Base-by-base conservation (phyloP, 306 rosid genomes). In the Pyrus bretschneideri region DNA sequence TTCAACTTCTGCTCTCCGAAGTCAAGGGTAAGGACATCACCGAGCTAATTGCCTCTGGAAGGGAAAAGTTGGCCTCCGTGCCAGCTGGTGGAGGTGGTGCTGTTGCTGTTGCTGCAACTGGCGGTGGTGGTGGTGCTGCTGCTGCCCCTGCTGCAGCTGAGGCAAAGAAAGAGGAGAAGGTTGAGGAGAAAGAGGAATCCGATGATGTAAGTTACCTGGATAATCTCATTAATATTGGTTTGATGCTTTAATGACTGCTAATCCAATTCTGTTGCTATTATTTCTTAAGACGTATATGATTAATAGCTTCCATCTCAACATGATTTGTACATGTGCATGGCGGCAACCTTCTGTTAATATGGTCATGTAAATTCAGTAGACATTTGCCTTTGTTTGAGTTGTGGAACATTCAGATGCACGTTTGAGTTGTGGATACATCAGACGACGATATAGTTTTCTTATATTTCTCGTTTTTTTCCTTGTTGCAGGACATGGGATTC, bases 401-500 rank as follows among this genome's bases (percentile, higher is more conserved):
- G 1, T 51, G 11, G 21, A 45, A 51, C 46, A 19, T 10, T 51
- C 11, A 0, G 14, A 18, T 19, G 23, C 42, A 1, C 3, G 1
- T 31, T 61, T 25, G 25, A 23, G 25, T 23, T 23, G 25, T 23
- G 25, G 25, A 25, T 25, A 25, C 25, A 25, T 25, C 12, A 19
- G 19, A 11, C 25, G 1, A 14, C 75, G 72, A 62, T 38, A 22
- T 9, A 40, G 83, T 82, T 7, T 75, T 78, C 73, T 49, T 46
- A 57, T 70, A 6, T 46, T 45, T 17, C 40, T 45, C 13, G 33
- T 64, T 67, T 71, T 65, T 78, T 49, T 40, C 45, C 18, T 78
- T 63, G 71, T 58, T 84, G 95, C 97, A 93, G 98, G 97, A 91
- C 35, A 81, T 88, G 95, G 90, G 89, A 30, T 86, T 93, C 93